phyloP scores from a whole-genome alignment of 768 basidiomycete genomes.

The Artomyces pyxidatus region DNA sequence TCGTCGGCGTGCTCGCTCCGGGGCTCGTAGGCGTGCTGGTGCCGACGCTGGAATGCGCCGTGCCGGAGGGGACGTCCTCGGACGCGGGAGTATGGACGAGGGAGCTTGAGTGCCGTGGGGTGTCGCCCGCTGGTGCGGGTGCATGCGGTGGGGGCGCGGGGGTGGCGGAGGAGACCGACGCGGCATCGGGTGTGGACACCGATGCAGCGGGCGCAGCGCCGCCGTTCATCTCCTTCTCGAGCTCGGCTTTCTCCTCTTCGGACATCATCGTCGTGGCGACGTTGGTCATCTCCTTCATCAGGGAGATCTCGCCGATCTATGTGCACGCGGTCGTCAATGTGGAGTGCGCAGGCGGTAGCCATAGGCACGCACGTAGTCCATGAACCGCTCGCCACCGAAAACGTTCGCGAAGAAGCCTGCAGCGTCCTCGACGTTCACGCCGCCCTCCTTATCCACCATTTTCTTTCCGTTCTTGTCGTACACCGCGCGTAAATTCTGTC shows the following conservation, averaged over 20 bases:
- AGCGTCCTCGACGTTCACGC: constrained; percentile 78
- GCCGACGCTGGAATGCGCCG: too few relatives aligned
- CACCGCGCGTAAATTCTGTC: constrained; percentile 71
- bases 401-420: constrained; percentile 92
- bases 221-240: constrained; percentile 49
- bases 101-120: too few relatives aligned
- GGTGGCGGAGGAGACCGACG: constrained; percentile 2
- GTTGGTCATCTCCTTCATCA: constrained; percentile 90
- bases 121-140: too few relatives aligned
- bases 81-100: too few relatives aligned
- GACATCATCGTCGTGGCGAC: constrained; percentile 83
- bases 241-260: constrained; percentile 86
- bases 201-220: constrained; percentile 12
- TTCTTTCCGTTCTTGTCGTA: constrained; percentile 96
- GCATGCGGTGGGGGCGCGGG: constrained; percentile 5
- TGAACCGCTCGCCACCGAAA: constrained; percentile 90
- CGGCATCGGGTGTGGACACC: constrained; percentile 1
- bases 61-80: too few relatives aligned
- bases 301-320: constrained; percentile 93
- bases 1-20: constrained; percentile 29
- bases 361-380: constrained; percentile 62
- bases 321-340: neutral
- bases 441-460: constrained; percentile 83
- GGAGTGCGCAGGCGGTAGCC: constrained; percentile 1
- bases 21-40: constrained; percentile 11